A percentile compares a stretch with the other conserved stretches of the same genome.
These are phyloP conservation scores for Fusarium citri DNA, from an alignment of 2,329 filamentous ascomycete genomes.

Conservation along the genomic window DNA sequence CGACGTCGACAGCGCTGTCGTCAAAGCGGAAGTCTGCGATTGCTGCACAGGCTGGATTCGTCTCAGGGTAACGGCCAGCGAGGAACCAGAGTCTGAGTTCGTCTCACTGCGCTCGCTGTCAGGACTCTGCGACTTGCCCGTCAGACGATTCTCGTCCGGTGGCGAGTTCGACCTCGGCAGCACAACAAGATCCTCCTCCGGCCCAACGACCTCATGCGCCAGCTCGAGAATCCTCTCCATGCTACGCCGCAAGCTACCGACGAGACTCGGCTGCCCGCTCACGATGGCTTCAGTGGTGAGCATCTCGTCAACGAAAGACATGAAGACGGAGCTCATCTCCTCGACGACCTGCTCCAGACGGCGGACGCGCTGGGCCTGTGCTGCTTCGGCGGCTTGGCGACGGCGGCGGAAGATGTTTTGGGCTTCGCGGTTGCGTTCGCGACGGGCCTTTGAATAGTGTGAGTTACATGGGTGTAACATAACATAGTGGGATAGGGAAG, in stretches of 20 bases:
- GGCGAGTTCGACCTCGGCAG: conserved; percentile 21
- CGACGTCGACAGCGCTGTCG: not conserved
- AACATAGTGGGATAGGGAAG: not conserved
- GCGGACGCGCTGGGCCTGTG: conserved; percentile 42
- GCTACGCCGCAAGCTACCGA: conserved; percentile 33
- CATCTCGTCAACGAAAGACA: conserved; percentile 46
- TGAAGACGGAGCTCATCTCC: conserved; percentile 48
- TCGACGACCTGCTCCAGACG: conserved; percentile 46
- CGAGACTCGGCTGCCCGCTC: conserved; percentile 32
- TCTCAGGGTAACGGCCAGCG: conserved; percentile 11
- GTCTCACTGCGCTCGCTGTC: conserved; percentile 25
- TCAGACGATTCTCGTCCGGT: not conserved
- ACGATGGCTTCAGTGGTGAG: conserved; percentile 43
- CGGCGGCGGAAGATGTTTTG: conserved; percentile 47
- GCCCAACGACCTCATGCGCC: conserved; percentile 44
- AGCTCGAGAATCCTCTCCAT: conserved; percentile 42
- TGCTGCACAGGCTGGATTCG: conserved; percentile 6
- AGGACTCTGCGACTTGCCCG: conserved; percentile 4
- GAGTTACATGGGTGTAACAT: not conserved
- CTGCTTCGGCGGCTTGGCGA: conserved; percentile 46
- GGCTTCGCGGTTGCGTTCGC: conserved; percentile 47
- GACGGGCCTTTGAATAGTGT: conserved; percentile 40
- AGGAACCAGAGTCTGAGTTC: conserved; percentile 15
- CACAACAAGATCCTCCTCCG: conserved; percentile 37
- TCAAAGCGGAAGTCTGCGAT: conserved; percentile 5